Conservation (phyloP, 129 eudicot species). For the Helianthus tuberosus region DNA sequence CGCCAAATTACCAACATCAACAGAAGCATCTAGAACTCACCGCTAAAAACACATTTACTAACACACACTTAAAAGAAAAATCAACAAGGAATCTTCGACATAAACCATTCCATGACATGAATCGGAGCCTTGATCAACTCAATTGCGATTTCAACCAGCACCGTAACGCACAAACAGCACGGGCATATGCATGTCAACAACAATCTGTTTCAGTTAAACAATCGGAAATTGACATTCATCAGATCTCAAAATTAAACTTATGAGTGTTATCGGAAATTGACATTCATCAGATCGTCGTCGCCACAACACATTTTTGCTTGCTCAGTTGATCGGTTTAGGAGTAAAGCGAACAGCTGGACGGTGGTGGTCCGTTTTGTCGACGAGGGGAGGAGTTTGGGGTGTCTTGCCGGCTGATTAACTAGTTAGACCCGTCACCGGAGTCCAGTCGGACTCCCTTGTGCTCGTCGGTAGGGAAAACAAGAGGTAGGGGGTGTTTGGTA, state of each 20-base stretch:
- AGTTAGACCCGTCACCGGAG: too few species aligned
- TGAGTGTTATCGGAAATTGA: too few species aligned
- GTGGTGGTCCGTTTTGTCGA: too few species aligned
- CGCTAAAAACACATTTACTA: neutral
- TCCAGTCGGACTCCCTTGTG: too few species aligned
- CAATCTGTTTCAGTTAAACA: slow-evolving; percentile 49
- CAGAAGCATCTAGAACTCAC: slow-evolving; percentile 10
- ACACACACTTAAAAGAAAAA: neutral
- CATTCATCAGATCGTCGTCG: slow-evolving; percentile 64
- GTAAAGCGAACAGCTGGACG: neutral
- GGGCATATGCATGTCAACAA: slow-evolving; percentile 74
- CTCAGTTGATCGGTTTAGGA: neutral
- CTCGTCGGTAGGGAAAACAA: too few species aligned
- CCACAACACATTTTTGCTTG: slow-evolving; percentile 49
- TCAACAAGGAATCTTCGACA: slow-evolving; percentile 76
- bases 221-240: slow-evolving; percentile 8
- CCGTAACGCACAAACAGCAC: slow-evolving; percentile 86
- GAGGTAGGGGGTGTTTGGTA: too few species aligned
- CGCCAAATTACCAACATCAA: neutral
- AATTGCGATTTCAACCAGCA: slow-evolving; percentile 68
- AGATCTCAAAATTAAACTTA: neutral
- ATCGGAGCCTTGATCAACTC: slow-evolving; percentile 78
- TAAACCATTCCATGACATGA: slow-evolving; percentile 85
- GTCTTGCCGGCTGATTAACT: too few species aligned
- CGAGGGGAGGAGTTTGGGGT: too few species aligned